Conservation (phyloP, 768 basidiomycete genomes). For the Psilocybe sp. region DNA sequence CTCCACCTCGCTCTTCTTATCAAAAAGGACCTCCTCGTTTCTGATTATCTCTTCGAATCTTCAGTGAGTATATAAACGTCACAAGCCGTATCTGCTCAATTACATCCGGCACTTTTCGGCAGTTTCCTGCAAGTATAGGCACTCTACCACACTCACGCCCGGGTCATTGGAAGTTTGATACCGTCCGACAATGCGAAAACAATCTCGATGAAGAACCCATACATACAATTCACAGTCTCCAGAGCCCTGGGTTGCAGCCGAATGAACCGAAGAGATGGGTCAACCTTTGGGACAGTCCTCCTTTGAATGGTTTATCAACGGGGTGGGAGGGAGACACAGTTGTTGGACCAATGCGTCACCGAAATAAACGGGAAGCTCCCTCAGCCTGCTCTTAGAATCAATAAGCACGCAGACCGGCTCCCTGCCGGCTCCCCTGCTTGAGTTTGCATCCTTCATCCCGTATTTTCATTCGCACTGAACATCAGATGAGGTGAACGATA, state of each 20-base stretch:
- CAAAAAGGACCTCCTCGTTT: too few relatives aligned
- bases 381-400: conserved; percentile 9
- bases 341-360: conserved; percentile 10
- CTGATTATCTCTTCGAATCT: too few relatives aligned
- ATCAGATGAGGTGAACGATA: too few relatives aligned
- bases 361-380: conserved; percentile 17
- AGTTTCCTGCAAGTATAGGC: not conserved
- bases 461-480: not conserved
- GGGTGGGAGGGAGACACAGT: conserved; percentile 13
- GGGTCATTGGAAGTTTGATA: not conserved
- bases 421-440: conserved; percentile 13
- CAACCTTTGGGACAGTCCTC: too few relatives aligned
- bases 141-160: conserved; percentile 1
- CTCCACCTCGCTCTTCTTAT: too few relatives aligned
- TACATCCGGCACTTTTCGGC: conserved; percentile 1
- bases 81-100: too few relatives aligned
- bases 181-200: not conserved
- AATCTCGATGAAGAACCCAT: conserved; percentile 10
- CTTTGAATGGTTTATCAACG: too few relatives aligned
- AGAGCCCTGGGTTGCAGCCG: conserved; percentile 10
- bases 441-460: conserved; percentile 10
- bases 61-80: too few relatives aligned
- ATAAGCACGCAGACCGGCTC: conserved; percentile 1
- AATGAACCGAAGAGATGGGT: conserved; percentile 3
- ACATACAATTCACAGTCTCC: conserved; percentile 12